A percentile compares a stretch with the other conserved stretches of the same genome.
These are phyloP conservation scores for Fereydounia khargensis DNA, from an alignment of 1,284 basidiomycete genomes.

Conservation along the genomic window DNA sequence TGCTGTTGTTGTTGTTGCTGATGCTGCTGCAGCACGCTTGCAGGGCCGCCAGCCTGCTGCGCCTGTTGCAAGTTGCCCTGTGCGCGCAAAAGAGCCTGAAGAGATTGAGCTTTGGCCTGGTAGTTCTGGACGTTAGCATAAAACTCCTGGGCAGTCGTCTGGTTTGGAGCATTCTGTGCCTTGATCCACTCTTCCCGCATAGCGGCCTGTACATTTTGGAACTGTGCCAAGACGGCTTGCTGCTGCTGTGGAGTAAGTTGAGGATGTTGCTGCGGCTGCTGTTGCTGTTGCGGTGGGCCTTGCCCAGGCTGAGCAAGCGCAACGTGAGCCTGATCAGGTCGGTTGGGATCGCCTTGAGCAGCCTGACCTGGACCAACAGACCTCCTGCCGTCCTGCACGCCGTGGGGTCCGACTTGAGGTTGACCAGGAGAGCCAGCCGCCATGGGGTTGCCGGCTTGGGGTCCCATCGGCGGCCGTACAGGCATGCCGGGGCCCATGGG, in stretches of 20 bases:
- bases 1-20: conserved; percentile 4
- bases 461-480: conserved; percentile 24
- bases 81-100: conserved; percentile 37
- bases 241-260: conserved; percentile 48
- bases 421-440: conserved; percentile 20
- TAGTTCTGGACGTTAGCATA: conserved; percentile 44
- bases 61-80: conserved; percentile 17
- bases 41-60: not conserved
- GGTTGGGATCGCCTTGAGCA: conserved; percentile 6
- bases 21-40: conserved; percentile 1
- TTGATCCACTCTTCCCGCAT: conserved; percentile 49
- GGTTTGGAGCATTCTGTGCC: conserved; percentile 44
- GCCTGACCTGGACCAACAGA: conserved; percentile 15
- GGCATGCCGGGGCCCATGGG: conserved; percentile 17
- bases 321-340: conserved; percentile 25
- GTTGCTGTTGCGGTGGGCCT: conserved; percentile 9
- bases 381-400: conserved; percentile 21
- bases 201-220: conserved; percentile 41
- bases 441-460: conserved; percentile 18
- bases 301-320: conserved; percentile 11
- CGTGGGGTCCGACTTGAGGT: conserved; percentile 10
- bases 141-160: conserved; percentile 41
- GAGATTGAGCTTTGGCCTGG: conserved; percentile 40
- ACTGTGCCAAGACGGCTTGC: conserved; percentile 46
- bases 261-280: conserved; percentile 25